Evolutionary conservation across 2,329 filamentous ascomycete species (phyloP), one percentile per base, ranked within the genome.

Genomic region (Penicillium sp.): DNA sequence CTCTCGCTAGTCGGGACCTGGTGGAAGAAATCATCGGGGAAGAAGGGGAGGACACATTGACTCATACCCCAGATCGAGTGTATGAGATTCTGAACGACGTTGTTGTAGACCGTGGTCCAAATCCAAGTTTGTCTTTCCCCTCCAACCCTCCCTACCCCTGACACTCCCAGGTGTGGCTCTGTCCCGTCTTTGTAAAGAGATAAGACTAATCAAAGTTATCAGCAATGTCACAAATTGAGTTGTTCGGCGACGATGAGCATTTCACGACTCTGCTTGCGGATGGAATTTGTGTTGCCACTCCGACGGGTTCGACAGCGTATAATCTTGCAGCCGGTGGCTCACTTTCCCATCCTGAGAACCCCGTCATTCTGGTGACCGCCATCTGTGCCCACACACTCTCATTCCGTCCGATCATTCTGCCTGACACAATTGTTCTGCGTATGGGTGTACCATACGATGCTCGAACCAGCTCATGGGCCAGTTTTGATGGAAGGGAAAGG

Each of bases 251-350:
- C 60, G 88, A 96, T 60, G 88, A 95, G 67, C 90, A 95, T 69
- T 93, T 96, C 67, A 96, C 93, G 0, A 94, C 90, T 0, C 82
- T 97, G 5, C 84, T 93, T 57, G 93, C 91, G 25, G 93, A 97
- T 65, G 91, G 91, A 9, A 82, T 97, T 50, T 95, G 90, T 64
- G 86, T 97, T 25, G 90, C 91, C 1, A 97, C 91, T 5, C 93
- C 91, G 0, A 97, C 93, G 0, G 93, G 91, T 11, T 93, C 87
- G 5, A 97, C 91, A 11, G 91, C 91, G 13, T 97, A 97, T 72
- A 96, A 95, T 64, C 83, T 97, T 18, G 91, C 90, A 0, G 90
- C 91, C 0, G 93, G 93, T n/a, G 91, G 91, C 18, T 95, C 89
- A 3, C 79, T 97, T 25, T 96, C 90, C 63, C 91, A 97, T 65